Percentiles rank a stretch among this genome's conserved stretches.
Conservation (phyloP, 805 yeast genomes). For the Cyberlindnera galapagoensis region DNA sequence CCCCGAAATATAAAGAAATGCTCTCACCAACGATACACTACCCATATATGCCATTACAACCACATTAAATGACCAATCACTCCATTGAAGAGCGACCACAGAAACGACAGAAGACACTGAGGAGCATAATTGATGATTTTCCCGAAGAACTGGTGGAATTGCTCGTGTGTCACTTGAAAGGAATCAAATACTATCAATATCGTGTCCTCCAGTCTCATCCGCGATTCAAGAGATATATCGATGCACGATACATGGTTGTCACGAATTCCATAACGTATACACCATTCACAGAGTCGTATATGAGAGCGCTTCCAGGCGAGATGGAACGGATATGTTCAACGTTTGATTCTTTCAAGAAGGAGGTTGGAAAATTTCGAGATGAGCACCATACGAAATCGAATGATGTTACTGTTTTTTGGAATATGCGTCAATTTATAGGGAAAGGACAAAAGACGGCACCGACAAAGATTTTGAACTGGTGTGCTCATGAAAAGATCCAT, state of each 20-base stretch:
- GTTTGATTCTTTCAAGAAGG: no score
- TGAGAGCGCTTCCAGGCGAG: no score
- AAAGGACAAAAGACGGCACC: no score
- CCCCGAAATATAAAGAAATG: no score
- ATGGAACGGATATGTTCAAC: no score
- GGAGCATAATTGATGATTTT: background rate
- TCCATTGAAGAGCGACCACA: background rate
- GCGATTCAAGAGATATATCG: background rate
- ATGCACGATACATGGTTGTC: background rate
- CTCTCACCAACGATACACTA: no score
- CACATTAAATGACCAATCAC: background rate
- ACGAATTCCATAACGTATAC: no score
- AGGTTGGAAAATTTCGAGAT: background rate
- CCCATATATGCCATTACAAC: no score
- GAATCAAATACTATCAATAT: background rate
- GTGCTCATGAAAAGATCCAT: background rate
- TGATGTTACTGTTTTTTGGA: slow-evolving; percentile 1
- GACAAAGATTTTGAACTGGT: no score
- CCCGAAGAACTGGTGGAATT: slow-evolving; percentile 1
- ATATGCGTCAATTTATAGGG: no score
- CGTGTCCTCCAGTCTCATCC: slow-evolving; percentile 1
- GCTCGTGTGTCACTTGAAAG: background rate
- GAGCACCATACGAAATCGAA: background rate
- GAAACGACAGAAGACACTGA: background rate
- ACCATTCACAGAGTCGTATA: no score